Evolutionary conservation across 768 basidiomycete genomes (phyloP).

Genomic region (Pleurotus sapidus): DNA sequence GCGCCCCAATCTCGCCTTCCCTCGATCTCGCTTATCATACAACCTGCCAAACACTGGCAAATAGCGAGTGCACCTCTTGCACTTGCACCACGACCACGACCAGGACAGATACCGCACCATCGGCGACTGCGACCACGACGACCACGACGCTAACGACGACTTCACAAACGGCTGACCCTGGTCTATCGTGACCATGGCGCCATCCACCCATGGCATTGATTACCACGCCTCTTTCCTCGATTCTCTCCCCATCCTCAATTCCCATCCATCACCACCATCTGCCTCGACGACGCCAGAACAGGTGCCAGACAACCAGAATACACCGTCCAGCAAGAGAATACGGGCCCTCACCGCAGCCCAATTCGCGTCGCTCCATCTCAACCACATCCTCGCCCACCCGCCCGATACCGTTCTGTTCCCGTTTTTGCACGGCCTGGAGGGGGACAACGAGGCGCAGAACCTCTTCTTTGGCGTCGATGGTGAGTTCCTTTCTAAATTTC

Average conservation of each 20-base stretch:
- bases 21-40: too few species aligned
- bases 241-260: constrained; percentile 15
- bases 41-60: too few species aligned
- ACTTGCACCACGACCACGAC: too few species aligned
- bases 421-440: constrained; percentile 85
- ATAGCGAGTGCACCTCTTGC: too few species aligned
- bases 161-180: background rate
- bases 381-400: constrained; percentile 66
- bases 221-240: constrained; percentile 21
- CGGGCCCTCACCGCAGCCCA: constrained; percentile 34
- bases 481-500: too few species aligned
- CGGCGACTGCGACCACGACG: too few species aligned
- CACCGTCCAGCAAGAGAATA: constrained; percentile 13
- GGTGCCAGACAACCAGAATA: background rate
- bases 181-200: background rate
- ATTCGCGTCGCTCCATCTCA: constrained; percentile 61
- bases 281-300: constrained; percentile 1
- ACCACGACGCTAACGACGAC: background rate
- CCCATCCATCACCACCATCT: background rate
- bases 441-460: constrained; percentile 76
- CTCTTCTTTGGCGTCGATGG: constrained; percentile 59
- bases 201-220: constrained; percentile 18
- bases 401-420: constrained; percentile 85
- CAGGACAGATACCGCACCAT: too few species aligned
- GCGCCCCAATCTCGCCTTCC: too few species aligned